Conservation (phyloP, 495 filamentous ascomycete genomes). For the Achaetomiella virescens region DNA sequence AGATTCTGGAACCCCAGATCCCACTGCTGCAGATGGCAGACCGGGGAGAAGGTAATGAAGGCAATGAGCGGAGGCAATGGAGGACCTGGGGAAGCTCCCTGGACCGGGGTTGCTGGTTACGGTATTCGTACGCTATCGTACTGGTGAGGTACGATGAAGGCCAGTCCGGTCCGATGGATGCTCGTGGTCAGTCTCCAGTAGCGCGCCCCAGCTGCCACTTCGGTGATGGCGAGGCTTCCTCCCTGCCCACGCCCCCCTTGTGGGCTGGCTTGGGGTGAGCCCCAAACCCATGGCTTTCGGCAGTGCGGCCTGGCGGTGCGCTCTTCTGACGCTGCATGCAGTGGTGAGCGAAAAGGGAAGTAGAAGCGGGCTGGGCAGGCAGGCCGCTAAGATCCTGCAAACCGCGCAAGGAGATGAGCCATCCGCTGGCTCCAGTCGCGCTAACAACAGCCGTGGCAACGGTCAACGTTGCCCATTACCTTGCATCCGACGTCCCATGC, state of each 20-base stretch:
- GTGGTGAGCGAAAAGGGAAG: conserved; percentile 12
- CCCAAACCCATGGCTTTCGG: conserved; percentile 26
- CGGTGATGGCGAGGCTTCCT: background rate
- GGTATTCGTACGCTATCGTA: conserved; percentile 11
- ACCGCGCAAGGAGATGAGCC: background rate
- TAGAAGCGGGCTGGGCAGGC: conserved; percentile 4
- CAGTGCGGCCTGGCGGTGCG: conserved; percentile 31
- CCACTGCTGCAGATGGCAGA: background rate
- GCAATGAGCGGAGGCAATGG: background rate
- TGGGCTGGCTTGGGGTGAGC: conserved; percentile 5
- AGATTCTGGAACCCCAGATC: conserved; percentile 24
- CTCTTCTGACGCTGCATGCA: conserved; percentile 14
- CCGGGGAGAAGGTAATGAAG: conserved; percentile 3
- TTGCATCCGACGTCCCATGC: background rate
- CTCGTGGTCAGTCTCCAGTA: conserved; percentile 15
- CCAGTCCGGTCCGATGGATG: conserved; percentile 24
- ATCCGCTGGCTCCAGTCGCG: background rate
- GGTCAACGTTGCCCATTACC: background rate
- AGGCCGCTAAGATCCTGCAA: conserved; percentile 7
- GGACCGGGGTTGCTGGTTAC: conserved; percentile 4
- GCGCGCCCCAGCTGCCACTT: conserved; percentile 23
- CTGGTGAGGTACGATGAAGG: conserved; percentile 8
- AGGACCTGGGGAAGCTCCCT: background rate
- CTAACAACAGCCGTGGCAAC: background rate
- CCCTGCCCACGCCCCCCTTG: conserved; percentile 12